A percentile compares a stretch with the other conserved stretches of the same genome.
Conservation (phyloP, 1,284 basidiomycete genomes). For the Gomphus bonarii region DNA sequence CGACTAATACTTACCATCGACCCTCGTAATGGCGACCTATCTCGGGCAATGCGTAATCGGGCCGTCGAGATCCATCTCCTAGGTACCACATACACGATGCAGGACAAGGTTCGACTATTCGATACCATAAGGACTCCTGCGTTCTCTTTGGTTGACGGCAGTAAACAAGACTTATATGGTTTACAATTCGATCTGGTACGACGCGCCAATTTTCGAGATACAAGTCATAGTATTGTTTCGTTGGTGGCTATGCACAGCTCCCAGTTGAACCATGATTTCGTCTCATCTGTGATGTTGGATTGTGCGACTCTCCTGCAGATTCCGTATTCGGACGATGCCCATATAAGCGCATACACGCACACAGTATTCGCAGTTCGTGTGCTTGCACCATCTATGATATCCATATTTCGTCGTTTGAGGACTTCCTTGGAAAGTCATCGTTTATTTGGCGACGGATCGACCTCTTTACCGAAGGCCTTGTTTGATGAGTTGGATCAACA, state of each 20-base stretch:
- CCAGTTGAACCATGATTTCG: background rate
- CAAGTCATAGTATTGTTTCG: too few species aligned
- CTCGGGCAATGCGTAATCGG: constrained; percentile 96
- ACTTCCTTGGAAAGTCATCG: background rate
- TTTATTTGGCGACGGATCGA: background rate
- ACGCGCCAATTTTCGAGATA: constrained; percentile 2
- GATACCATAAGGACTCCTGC: background rate
- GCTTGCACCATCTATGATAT: background rate
- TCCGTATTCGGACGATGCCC: background rate
- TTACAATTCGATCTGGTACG: constrained; percentile 10
- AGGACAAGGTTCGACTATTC: constrained; percentile 28
- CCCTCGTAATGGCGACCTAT: constrained; percentile 86
- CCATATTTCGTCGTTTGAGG: background rate
- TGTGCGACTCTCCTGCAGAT: background rate
- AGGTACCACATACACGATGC: constrained; percentile 21
- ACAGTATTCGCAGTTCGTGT: background rate
- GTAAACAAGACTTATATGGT: background rate
- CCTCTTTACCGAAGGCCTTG: background rate
- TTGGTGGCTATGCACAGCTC: background rate
- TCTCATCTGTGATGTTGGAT: background rate
- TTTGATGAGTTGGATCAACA: background rate
- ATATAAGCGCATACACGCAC: background rate
- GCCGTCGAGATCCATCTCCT: constrained; percentile 77
- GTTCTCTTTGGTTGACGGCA: background rate
- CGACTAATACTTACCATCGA: constrained; percentile 93